Evolutionary conservation across 352 stramenopile species (phyloP), one percentile per base, ranked within the genome.

Genomic region (Globisporangium nagaii): DNA sequence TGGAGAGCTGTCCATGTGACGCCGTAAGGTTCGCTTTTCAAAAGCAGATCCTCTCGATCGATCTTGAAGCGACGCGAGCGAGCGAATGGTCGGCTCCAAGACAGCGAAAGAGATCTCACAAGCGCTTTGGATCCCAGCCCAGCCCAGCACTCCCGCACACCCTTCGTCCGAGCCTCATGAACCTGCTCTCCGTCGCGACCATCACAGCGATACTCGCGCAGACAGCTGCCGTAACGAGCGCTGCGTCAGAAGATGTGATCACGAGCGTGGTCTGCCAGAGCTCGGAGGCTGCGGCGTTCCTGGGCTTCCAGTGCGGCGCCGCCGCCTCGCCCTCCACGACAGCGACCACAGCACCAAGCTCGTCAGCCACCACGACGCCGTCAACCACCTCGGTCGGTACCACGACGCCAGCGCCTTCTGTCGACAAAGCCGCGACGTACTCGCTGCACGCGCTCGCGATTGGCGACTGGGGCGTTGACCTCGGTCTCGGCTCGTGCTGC

Each of bases 401-500:
- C 6, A 31, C 60, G 3, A 53, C 51, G 3, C 58, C 68, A 1
- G 25, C 50, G 3, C 53, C 66, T 15, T 62, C 60, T 11, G 54
- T 86, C 9, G 75, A 73, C 22, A 53, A 58, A 9, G 61, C 35
- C 0, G 73, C 62, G 10, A 85, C 66, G 9, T 87, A 85, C 44
- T 43, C 69, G 37, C 56, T 87, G 32, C 73, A 87, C 37, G 73
- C 71, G n/a, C 64, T 90, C 37, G 76, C 79, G 12, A 88, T 90
- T 42, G 79, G 79, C 13, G 79, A 88, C 63, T 88, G 79, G 76
- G 79, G 76, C 1, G 65, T 83, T 7, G 79, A 85, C 37, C 55
- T 84, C 17, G 68, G 65, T 36, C 72, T 86, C 10, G 80, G 70
- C 3, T 88, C 80, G 36, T 90, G 80, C 62, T 90, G 80, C 56